phyloP scores from a whole-genome alignment of 2,329 filamentous ascomycete genomes.

The Aspergillus ustus region DNA sequence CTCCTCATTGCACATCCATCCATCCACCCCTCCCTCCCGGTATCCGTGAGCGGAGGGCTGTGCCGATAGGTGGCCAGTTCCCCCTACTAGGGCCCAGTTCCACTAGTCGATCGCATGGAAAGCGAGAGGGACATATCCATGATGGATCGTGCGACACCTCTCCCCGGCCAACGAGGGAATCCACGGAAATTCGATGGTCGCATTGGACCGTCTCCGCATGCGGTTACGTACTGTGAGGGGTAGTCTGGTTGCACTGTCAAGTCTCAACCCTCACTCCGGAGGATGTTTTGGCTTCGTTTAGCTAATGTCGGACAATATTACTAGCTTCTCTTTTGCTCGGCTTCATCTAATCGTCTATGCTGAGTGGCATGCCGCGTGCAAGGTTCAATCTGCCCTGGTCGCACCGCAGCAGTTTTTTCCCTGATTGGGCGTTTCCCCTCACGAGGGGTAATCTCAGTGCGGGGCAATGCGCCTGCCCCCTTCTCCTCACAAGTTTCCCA shows the following conservation, averaged over 20 bases:
- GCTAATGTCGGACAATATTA: neutral
- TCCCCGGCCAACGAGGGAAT: neutral
- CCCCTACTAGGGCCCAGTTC: neutral
- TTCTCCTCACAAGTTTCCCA: neutral
- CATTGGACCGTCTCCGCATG: conserved; percentile 9
- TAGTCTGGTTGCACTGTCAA: neutral
- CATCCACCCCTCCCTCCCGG: conserved; percentile 6
- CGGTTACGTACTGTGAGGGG: conserved; percentile 6
- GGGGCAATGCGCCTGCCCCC: conserved; percentile 4
- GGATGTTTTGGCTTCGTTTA: neutral
- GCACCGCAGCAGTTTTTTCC: neutral
- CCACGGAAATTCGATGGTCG: neutral
- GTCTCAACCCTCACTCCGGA: neutral
- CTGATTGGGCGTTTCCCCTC: conserved; percentile 19
- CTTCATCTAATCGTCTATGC: neutral
- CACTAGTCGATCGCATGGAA: conserved; percentile 1
- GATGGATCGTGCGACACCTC: neutral
- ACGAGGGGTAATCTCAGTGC: conserved; percentile 18
- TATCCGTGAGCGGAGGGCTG: conserved; percentile 8
- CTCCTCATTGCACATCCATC: conserved; percentile 6
- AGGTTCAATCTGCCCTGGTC: neutral
- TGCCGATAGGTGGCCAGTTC: conserved; percentile 1
- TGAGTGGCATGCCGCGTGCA: neutral
- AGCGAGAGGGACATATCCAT: neutral
- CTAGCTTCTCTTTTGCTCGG: neutral